Evolutionary conservation across 805 yeast species (phyloP), one percentile per base, ranked within the genome.

Genomic region (Pichia occidentalis): DNA sequence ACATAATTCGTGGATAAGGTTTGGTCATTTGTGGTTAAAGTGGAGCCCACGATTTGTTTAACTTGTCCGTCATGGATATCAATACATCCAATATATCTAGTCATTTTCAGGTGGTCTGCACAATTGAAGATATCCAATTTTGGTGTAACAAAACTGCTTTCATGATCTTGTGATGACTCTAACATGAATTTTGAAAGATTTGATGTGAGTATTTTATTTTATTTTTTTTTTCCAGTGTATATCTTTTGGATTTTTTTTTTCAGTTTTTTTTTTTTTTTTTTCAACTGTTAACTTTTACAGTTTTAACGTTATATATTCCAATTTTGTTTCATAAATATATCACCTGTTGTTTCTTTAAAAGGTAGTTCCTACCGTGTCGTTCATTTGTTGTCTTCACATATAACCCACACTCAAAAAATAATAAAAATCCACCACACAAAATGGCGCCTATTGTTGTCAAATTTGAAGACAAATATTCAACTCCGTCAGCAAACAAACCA

Each of bases 1-100:
- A 88, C 84, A 54, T 84, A 88, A 58, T 92, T 92, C 5, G 92
- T 84, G 19, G 72, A 59, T 7, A 76, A 65, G 0, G 52, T 44
- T 11, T 48, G 38, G 39, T 66, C 73, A 4, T 60, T 54, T 9
- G 65, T 63, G 0, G 71, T 67, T 16, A 92, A 65, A 0, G 96
- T 83, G 0, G 96, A 95, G 6, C 98, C 99, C 1, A 92, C 97
- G 37, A 92, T 92, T 58, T 92, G 98, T 54, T 92, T 92, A 44
- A 92, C 98, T 49, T 85, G 81, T 2, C 98, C 98, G 7, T 82
- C 73, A 59, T 92, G 99, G 42, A 92, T 78, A 56, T 92, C 98
- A 26, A 92, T 90, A 54, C 99, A 92, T 1, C 97, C 97, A 52
- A 88, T 75, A 62, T 85, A 92, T 36, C 71, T 70, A 0, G 96